Evolutionary conservation across 352 stramenopile species (phyloP), one percentile per base, ranked within the genome.

Genomic region (Phytophthora cactorum): DNA sequence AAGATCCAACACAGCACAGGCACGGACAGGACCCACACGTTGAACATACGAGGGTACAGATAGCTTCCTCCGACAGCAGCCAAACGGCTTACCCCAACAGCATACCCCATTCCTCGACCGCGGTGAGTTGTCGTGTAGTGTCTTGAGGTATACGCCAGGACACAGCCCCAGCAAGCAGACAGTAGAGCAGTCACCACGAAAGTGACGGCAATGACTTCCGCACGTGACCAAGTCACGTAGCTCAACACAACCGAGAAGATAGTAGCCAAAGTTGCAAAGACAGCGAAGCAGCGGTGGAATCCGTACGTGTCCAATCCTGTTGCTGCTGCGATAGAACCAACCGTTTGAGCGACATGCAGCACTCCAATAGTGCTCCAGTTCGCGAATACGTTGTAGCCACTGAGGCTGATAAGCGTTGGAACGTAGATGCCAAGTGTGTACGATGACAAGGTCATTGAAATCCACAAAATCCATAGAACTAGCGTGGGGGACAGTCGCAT

Each of bases 11-110:
- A 65, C 27, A 65, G 12, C 31, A 65, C 41, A 57, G 60, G 43
- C 17, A 79, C 56, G 5, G 72, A 77, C 49, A 77, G 12, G 15
- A 70, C 52, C 72, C 68, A 80, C 36, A 74, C 64, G 51, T 80
- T 76, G 46, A 72, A 77, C 68, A 80, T 77, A 14, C 68, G 60
- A 11, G 72, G 68, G 27, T 63, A 77, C 32, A 80, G 50, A 36
- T 66, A 74, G 1, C 52, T 59, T n/a, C 68, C 68, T 14, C 56
- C 57, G n/a, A 77, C 54, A 6, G 53, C 57, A 38, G 56, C 72
- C 39, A 67, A 46, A 12, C 72, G 58, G 60, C 72, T 69, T 14
- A 66, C 47, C 17, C 64, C 65, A 39, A 80, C 44, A 10, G 65
- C 64, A 27, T 74, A 68, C 29, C 68, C 72, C 17, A 79, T 58